Conservation (phyloP, 2,329 filamentous ascomycete species). For the Epichloe hybrida region DNA sequence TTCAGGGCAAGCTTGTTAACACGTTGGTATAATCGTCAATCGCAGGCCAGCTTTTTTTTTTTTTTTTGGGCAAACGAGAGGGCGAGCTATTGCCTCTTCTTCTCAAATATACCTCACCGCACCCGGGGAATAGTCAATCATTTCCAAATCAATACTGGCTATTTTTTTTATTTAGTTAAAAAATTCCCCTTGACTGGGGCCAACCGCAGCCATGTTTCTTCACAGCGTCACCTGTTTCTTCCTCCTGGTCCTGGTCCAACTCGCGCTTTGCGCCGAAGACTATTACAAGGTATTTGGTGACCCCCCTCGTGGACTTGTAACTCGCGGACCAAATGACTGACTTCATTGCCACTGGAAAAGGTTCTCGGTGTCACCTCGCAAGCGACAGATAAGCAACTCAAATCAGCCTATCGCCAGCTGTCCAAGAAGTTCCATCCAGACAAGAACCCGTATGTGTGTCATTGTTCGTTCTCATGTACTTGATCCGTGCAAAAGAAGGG, state of each 20-base stretch:
- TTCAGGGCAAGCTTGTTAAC: slow-evolving; percentile 16
- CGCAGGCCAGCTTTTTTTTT: background rate
- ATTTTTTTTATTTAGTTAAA: background rate
- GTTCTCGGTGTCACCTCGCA: slow-evolving; percentile 67
- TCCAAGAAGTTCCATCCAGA: slow-evolving; percentile 96
- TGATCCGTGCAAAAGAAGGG: background rate
- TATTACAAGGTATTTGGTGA: slow-evolving; percentile 55
- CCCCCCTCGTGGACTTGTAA: background rate
- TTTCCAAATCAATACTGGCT: background rate
- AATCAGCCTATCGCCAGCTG: slow-evolving; percentile 79
- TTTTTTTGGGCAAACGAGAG: background rate
- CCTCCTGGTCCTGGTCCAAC: slow-evolving; percentile 38
- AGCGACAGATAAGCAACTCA: slow-evolving; percentile 78
- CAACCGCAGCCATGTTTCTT: slow-evolving; percentile 34
- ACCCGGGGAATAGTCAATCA: slow-evolving; percentile 2
- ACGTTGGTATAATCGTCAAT: slow-evolving; percentile 17
- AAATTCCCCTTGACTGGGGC: slow-evolving; percentile 6
- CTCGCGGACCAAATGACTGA: background rate
- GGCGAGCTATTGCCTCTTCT: background rate
- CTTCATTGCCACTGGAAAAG: slow-evolving; percentile 13
- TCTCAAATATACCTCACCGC: background rate
- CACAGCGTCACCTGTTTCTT: slow-evolving; percentile 34
- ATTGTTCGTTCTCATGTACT: background rate
- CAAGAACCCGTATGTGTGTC: slow-evolving; percentile 72
- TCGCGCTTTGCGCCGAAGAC: slow-evolving; percentile 51